phyloP scores from a whole-genome alignment of 768 basidiomycete species.

The Suillus variegatus region DNA sequence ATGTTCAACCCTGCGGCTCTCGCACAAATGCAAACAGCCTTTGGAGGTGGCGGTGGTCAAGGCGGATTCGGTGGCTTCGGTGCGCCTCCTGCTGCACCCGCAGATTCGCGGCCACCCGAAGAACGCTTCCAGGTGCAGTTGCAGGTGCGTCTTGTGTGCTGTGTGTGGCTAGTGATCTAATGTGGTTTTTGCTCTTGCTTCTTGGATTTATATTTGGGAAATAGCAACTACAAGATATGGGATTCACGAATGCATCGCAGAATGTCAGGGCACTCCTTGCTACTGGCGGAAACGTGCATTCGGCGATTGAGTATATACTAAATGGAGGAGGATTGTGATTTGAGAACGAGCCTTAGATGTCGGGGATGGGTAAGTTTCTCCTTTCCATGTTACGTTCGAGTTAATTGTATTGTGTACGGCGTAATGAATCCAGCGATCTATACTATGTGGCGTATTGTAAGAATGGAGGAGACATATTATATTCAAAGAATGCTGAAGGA shows the following conservation, averaged over 20 bases:
- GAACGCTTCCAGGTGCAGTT: conserved; percentile 90
- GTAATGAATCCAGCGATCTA: neutral
- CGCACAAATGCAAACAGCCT: conserved; percentile 38
- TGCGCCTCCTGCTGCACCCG: conserved; percentile 39
- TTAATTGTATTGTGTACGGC: neutral
- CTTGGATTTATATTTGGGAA: neutral
- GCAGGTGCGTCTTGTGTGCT: conserved; percentile 48
- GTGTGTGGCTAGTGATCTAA: neutral
- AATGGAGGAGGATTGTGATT: conserved; percentile 67
- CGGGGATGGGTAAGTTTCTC: neutral
- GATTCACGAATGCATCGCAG: conserved; percentile 85
- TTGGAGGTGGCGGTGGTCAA: conserved; percentile 30
- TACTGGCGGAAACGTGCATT: conserved; percentile 90
- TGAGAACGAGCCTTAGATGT: neutral
- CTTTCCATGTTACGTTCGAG: neutral
- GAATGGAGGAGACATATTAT: neutral
- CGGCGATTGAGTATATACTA: conserved; percentile 92
- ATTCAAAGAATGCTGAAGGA: neutral
- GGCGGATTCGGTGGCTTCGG: conserved; percentile 29
- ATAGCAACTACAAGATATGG: conserved; percentile 95
- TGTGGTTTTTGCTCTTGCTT: neutral
- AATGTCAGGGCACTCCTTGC: conserved; percentile 90
- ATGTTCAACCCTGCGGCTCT: conserved; percentile 47
- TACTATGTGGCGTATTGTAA: neutral
- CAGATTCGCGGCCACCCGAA: conserved; percentile 78